Percentiles rank a stretch among this genome's conserved stretches.
Evolutionary conservation across 345 rosid species (phyloP).

Genomic region (Eucalyptus pauciflora): DNA sequence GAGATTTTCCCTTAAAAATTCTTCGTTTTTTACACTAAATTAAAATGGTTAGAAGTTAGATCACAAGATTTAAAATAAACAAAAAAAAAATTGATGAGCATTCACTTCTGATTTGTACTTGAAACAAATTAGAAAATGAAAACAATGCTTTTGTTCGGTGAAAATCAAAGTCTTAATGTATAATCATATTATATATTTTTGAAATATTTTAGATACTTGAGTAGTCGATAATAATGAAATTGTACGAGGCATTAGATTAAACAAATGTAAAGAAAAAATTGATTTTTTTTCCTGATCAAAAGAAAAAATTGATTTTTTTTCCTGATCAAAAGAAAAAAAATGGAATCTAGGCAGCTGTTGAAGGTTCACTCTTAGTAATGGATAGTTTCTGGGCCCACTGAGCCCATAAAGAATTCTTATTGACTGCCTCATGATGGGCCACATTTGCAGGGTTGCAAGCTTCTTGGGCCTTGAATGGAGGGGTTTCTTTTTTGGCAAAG

Average conservation of each 20-base stretch:
- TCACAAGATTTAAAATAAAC: neutral
- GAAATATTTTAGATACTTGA: neutral
- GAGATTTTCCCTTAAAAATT: neutral
- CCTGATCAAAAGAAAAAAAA: accelerated
- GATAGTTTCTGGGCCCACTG: neutral
- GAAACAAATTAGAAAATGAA: neutral
- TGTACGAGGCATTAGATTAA: neutral
- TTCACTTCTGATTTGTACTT: neutral
- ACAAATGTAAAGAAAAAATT: neutral
- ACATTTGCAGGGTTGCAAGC: neutral
- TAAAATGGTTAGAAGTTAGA: neutral
- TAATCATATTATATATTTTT: neutral
- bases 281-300: no score
- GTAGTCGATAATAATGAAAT: neutral
- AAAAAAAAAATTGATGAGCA: neutral
- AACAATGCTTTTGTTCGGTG: accelerated
- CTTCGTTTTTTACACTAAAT: neutral
- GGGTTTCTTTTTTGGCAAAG: neutral
- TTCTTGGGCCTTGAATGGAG: neutral
- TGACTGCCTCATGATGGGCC: accelerated
- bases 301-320: no score
- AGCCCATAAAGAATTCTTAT: neutral
- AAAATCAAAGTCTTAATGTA: neutral
- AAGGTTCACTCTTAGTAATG: neutral
- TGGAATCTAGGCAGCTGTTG: accelerated